Percentiles rank a stretch among this genome's conserved stretches.
These are phyloP conservation scores for Neoscytalidium dimidiatum DNA, from an alignment of 2,329 filamentous ascomycete genomes.

Conservation along the genomic window DNA sequence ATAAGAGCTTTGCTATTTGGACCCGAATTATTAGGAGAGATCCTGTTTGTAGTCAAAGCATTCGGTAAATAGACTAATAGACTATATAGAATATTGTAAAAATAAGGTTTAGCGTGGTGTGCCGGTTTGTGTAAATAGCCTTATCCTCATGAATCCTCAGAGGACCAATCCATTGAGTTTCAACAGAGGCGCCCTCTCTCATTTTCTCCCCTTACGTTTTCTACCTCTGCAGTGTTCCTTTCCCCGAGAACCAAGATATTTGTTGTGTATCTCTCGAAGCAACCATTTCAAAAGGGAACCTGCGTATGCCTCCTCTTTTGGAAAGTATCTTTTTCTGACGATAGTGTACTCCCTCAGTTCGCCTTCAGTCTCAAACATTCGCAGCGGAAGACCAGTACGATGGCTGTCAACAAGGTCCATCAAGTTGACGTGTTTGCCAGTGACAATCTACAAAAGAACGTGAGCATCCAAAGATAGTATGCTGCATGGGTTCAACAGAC, in stretches of 20 bases:
- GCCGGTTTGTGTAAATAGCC: no score
- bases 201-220: no score
- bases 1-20: no score
- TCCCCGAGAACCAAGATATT: background rate
- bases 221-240: background rate
- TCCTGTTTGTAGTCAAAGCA: no score
- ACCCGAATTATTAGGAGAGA: no score
- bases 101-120: no score
- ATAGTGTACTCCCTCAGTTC: conserved; percentile 20
- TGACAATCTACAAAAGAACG: background rate
- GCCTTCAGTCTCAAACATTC: conserved; percentile 4
- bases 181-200: no score
- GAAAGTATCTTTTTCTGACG: conserved; percentile 14
- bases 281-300: conserved; percentile 20
- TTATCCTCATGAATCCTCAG: no score
- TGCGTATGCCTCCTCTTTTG: conserved; percentile 18
- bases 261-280: conserved; percentile 14
- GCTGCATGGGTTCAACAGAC: background rate
- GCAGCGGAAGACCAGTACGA: background rate
- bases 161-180: no score
- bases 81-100: no score
- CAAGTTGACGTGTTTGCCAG: conserved; percentile 18
- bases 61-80: no score
- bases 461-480: background rate
- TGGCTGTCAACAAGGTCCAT: conserved; percentile 20